Conservation (phyloP, 352 stramenopile species). For the Pythium oligandrum region DNA sequence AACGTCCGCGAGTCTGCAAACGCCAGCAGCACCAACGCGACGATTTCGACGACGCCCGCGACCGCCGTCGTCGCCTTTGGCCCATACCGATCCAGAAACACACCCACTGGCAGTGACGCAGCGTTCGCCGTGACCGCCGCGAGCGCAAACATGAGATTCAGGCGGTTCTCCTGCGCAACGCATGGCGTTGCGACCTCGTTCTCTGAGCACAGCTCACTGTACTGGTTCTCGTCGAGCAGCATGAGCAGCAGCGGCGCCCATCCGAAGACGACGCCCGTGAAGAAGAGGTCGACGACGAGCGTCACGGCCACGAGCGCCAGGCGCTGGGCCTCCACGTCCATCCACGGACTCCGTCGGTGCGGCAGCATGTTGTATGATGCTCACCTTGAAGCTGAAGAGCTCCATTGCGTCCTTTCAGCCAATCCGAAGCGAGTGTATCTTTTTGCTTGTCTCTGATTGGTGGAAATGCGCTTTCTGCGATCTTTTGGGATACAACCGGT, state of each 20-base stretch:
- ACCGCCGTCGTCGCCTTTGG: slow-evolving; percentile 44
- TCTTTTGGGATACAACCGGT: slow-evolving; percentile 4
- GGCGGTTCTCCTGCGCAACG: slow-evolving; percentile 70
- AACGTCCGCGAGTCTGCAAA: slow-evolving; percentile 54
- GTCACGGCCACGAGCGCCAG: slow-evolving; percentile 66
- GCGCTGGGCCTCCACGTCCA: slow-evolving; percentile 27
- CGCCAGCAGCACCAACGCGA: slow-evolving; percentile 61
- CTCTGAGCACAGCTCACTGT: slow-evolving; percentile 55
- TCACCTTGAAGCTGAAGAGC: slow-evolving; percentile 1
- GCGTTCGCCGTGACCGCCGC: slow-evolving; percentile 79
- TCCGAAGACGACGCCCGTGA: slow-evolving; percentile 84
- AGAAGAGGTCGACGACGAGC: slow-evolving; percentile 73
- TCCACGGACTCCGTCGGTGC: neutral
- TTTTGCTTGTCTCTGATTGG: slow-evolving; percentile 1
- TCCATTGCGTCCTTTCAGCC: slow-evolving; percentile 4
- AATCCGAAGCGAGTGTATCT: neutral
- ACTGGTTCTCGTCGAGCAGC: slow-evolving; percentile 79
- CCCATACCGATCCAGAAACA: slow-evolving; percentile 70
- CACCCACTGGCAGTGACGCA: slow-evolving; percentile 65
- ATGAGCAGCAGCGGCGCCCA: slow-evolving; percentile 84
- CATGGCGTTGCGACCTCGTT: slow-evolving; percentile 27
- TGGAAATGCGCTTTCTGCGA: slow-evolving; percentile 1
- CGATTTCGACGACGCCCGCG: slow-evolving; percentile 58
- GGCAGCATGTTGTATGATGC: neutral
- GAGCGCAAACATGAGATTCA: slow-evolving; percentile 86